phyloP scores from a whole-genome alignment of 805 yeast genomes.

The Candida adriatica region DNA sequence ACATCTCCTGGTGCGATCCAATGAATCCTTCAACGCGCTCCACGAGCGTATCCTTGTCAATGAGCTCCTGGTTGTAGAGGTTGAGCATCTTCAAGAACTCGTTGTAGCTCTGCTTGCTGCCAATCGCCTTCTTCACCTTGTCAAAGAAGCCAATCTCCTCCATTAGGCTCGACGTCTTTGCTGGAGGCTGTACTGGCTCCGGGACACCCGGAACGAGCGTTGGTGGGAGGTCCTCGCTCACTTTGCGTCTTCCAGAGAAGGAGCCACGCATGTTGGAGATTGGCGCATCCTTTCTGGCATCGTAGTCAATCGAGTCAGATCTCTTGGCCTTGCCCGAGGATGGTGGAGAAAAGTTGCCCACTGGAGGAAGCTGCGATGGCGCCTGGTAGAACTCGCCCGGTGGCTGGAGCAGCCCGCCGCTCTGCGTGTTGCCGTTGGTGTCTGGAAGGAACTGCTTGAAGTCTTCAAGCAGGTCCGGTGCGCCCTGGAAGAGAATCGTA shows the following conservation, averaged over 20 bases:
- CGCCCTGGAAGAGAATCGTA: slow-evolving; percentile 78
- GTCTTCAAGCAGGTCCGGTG: slow-evolving; percentile 92
- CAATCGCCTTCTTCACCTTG: slow-evolving; percentile 80
- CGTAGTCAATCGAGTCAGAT: slow-evolving; percentile 13
- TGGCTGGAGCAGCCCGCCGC: slow-evolving; percentile 16
- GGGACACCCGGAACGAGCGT: slow-evolving; percentile 81
- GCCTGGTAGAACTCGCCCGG: slow-evolving; percentile 22
- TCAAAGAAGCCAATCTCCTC: slow-evolving; percentile 92
- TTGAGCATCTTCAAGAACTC: slow-evolving; percentile 88
- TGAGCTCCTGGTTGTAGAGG: slow-evolving; percentile 82
- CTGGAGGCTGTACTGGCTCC: slow-evolving; percentile 64
- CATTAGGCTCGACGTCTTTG: slow-evolving; percentile 50
- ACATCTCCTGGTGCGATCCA: slow-evolving; percentile 72
- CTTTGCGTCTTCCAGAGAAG: slow-evolving; percentile 18
- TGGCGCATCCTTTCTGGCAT: slow-evolving; percentile 26
- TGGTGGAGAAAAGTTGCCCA: slow-evolving; percentile 80
- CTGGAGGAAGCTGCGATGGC: slow-evolving; percentile 66
- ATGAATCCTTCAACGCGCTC: slow-evolving; percentile 80
- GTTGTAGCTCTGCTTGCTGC: slow-evolving; percentile 82
- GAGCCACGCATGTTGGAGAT: slow-evolving; percentile 31
- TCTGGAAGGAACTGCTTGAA: slow-evolving; percentile 95
- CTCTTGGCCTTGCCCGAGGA: slow-evolving; percentile 25
- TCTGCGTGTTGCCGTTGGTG: slow-evolving; percentile 24
- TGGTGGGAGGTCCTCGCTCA: slow-evolving; percentile 38
- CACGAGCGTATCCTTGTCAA: slow-evolving; percentile 75